Evolutionary conservation across 1,284 basidiomycete genomes (phyloP), one percentile per base, ranked within the genome.

Genomic region (Flammula alnicola): DNA sequence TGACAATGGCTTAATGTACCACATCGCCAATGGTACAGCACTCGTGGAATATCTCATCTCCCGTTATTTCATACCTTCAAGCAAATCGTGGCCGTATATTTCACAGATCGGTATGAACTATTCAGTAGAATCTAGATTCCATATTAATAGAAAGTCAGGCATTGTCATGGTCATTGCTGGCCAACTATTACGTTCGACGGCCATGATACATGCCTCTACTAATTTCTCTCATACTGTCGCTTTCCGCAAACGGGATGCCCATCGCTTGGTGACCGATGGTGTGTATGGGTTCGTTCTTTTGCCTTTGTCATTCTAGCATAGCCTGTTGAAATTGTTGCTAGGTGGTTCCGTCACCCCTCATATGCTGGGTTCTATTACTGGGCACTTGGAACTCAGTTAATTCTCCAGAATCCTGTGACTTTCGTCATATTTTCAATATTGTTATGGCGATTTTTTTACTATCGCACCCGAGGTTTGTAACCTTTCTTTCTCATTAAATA

Each of bases 281-380:
- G 78, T 98, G 47, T 97, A 97, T 59, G 74, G 79, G 93, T 93
- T 75, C 30, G 16, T 17, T 29, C 16, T 10, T 27, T 27, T 25
- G 4, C 10, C 27, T 20, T 3, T 33, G 6, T 23, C 32, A 6
- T 9, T 41, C 10, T 33, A 42, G 33, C 36, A 52, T 10, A 41
- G 30, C 33, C n/a, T 16, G n/a, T n/a, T n/a, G n/a, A 32, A 29
- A 9, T 4, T 46, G 32, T 23, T 23, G 8, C 17, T 58, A 95
- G 93, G 19, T 93, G 84, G 80, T 90, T 87, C 51, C 85, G 97
- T 4, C 97, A 99, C 68, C 97, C 97, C 7, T 97, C 95, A 0
- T 99, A 99, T 62, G 83, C 92, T 0, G 97, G 96, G 3, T 99
- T 99, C 76, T 97, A 91, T 71, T 98, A 96, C 69, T 99, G 96